Evolutionary conservation across 768 basidiomycete species (phyloP).

Genomic region (Gautieria morchelliformis): DNA sequence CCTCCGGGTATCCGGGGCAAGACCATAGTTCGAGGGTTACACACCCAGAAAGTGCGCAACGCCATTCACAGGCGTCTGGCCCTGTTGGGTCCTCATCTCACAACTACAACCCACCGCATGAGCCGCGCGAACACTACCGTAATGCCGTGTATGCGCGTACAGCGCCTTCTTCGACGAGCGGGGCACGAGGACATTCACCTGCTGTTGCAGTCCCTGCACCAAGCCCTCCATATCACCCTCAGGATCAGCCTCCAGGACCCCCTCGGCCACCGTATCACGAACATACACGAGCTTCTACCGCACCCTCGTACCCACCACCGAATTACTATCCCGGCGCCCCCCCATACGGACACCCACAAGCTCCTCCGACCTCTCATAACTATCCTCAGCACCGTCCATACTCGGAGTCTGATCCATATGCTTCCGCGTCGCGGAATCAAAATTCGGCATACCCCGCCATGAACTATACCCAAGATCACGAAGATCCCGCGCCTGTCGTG

Average conservation of each 20-base stretch:
- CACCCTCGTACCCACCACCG: not conserved
- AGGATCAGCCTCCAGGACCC: not conserved
- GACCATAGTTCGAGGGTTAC: not conserved
- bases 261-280: not conserved
- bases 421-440: not conserved
- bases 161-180: not conserved
- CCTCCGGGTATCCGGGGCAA: not conserved
- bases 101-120: not conserved
- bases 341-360: not conserved
- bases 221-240: not conserved
- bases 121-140: not conserved
- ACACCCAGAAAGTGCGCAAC: slow-evolving; percentile 6
- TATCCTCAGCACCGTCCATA: not conserved
- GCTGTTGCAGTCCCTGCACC: not conserved
- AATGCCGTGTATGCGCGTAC: not conserved
- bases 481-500: slow-evolving; percentile 1
- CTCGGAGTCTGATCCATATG: not conserved
- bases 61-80: not conserved
- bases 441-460: not conserved
- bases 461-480: not conserved
- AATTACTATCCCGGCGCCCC: not conserved
- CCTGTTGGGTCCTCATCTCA: not conserved
- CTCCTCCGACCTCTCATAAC: not conserved
- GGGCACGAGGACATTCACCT: not conserved
- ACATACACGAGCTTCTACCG: not conserved